Conservation (phyloP, 2,329 filamentous ascomycete species). For the Botrytis byssoidea region DNA sequence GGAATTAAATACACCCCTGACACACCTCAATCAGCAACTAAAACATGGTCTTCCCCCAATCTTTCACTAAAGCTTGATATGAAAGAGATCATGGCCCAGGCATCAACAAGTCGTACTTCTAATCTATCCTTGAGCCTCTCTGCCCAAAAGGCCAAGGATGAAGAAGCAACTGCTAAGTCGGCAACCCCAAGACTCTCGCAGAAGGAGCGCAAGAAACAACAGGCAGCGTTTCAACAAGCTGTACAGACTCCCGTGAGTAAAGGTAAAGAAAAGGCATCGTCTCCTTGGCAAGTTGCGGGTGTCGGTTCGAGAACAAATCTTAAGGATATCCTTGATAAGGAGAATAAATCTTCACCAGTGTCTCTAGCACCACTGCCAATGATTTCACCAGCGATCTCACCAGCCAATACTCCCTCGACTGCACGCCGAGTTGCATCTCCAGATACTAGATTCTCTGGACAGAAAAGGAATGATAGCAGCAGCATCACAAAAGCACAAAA, state of each 20-base stretch:
- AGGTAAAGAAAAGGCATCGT: slow-evolving; percentile 41
- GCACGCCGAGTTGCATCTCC: slow-evolving; percentile 55
- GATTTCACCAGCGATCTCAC: slow-evolving; percentile 33
- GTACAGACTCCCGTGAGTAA: slow-evolving; percentile 44
- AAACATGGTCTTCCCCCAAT: slow-evolving; percentile 38
- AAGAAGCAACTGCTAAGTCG: slow-evolving; percentile 39
- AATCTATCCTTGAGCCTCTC: slow-evolving; percentile 54
- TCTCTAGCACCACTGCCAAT: slow-evolving; percentile 34
- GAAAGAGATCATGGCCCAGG: slow-evolving; percentile 80
- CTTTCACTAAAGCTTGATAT: slow-evolving; percentile 48
- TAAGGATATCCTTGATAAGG: slow-evolving; percentile 47
- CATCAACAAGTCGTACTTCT: slow-evolving; percentile 49
- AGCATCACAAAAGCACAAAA: slow-evolving; percentile 24
- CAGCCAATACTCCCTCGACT: slow-evolving; percentile 37
- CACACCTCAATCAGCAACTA: slow-evolving; percentile 23
- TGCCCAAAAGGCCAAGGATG: slow-evolving; percentile 45
- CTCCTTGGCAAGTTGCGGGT: slow-evolving; percentile 66
- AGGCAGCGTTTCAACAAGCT: slow-evolving; percentile 48
- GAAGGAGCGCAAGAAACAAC: slow-evolving; percentile 83
- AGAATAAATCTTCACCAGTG: slow-evolving; percentile 35
- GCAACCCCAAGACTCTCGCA: slow-evolving; percentile 71
- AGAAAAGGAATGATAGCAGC: slow-evolving; percentile 38
- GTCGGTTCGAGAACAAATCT: slow-evolving; percentile 50
- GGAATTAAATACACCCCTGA: slow-evolving; percentile 10
- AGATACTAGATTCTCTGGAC: slow-evolving; percentile 62